A percentile compares a stretch with the other conserved stretches of the same genome.
Evolutionary conservation across 2,329 filamentous ascomycete species (phyloP).

Genomic region (Fusarium siculi): DNA sequence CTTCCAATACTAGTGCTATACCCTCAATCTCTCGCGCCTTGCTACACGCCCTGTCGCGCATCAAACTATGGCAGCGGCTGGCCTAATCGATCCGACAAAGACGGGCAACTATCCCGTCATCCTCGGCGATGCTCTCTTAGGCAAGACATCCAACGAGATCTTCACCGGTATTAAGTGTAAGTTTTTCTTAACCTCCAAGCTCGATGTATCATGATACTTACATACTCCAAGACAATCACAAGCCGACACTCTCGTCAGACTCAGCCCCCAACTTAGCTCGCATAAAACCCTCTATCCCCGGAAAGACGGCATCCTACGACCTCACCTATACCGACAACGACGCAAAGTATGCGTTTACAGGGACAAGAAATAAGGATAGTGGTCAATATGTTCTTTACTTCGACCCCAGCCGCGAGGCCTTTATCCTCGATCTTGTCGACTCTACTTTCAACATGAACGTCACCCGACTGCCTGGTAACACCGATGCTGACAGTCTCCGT

Average conservation of each 20-base stretch:
- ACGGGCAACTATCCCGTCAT: constrained; percentile 71
- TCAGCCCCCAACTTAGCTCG: constrained; percentile 60
- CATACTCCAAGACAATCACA: constrained; percentile 67
- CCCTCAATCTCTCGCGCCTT: neutral
- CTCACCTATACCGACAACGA: constrained; percentile 65
- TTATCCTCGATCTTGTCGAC: constrained; percentile 83
- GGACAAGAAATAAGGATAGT: constrained; percentile 65
- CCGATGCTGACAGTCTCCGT: constrained; percentile 70
- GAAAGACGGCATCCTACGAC: constrained; percentile 65
- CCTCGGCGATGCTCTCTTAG: constrained; percentile 69
- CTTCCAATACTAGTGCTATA: neutral
- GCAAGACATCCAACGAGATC: constrained; percentile 65
- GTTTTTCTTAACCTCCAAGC: constrained; percentile 34
- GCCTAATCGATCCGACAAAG: constrained; percentile 68
- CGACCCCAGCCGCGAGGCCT: constrained; percentile 77
- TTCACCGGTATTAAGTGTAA: constrained; percentile 71
- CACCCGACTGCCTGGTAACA: constrained; percentile 72
- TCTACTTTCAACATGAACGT: constrained; percentile 91
- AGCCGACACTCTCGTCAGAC: constrained; percentile 62
- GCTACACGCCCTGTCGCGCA: constrained; percentile 1
- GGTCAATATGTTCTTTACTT: constrained; percentile 77
- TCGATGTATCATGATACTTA: neutral
- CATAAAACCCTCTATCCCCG: constrained; percentile 61
- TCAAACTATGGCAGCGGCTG: constrained; percentile 43
- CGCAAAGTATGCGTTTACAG: constrained; percentile 69